phyloP scores from a whole-genome alignment of 2,329 filamentous ascomycete genomes.

The Pleoardoris graminearum region DNA sequence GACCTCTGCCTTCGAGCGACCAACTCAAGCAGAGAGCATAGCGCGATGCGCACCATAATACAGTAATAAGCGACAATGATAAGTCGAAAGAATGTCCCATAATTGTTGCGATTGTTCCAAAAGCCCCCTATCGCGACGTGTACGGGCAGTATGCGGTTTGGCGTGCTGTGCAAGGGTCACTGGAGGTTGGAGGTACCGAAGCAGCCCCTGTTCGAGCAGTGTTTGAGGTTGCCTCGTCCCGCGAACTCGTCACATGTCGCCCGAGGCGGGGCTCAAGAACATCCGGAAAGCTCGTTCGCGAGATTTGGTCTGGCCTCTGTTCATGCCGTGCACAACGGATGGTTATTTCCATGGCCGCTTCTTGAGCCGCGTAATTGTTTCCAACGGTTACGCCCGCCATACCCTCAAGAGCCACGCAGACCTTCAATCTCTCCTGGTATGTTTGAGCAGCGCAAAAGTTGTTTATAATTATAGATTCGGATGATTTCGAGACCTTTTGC shows the following conservation, averaged over 20 bases:
- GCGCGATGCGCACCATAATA: background rate
- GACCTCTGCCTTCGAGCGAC: conserved; percentile 20
- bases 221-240: conserved; percentile 42
- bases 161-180: conserved; percentile 4
- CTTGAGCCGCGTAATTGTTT: conserved; percentile 6
- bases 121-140: background rate
- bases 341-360: background rate
- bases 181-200: conserved; percentile 31
- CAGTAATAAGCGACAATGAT: background rate
- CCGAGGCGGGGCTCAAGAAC: conserved; percentile 18
- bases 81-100: background rate
- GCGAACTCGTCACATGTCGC: conserved; percentile 15
- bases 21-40: background rate
- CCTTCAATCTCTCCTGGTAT: conserved; percentile 11
- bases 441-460: conserved; percentile 1
- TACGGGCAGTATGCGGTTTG: background rate
- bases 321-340: conserved; percentile 10
- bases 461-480: background rate
- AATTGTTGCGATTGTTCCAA: background rate
- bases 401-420: background rate
- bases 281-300: conserved; percentile 27
- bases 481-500: background rate
- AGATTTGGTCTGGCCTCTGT: conserved; percentile 22
- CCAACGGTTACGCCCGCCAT: conserved; percentile 4
- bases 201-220: conserved; percentile 39